A percentile compares a stretch with the other conserved stretches of the same genome.
Conservation (phyloP, 2,329 filamentous ascomycete genomes). For the Colletotrichum sp. region DNA sequence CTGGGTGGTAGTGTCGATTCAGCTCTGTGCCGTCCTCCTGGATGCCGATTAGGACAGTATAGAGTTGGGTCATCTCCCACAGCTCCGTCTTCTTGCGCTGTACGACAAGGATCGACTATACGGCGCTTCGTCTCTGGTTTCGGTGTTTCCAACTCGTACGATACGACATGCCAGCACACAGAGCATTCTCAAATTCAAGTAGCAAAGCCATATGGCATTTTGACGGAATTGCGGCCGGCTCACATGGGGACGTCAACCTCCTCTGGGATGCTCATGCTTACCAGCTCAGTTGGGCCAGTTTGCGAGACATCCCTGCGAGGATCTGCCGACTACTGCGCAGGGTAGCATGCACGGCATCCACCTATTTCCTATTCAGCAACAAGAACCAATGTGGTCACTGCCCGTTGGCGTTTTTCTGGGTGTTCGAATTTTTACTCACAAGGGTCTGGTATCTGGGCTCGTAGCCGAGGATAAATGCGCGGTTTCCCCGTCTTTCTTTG, state of each 20-base stretch:
- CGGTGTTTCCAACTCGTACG: not conserved
- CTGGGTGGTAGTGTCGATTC: not conserved
- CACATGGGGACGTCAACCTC: not conserved
- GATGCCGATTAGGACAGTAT: not conserved
- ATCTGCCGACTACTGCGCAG: not conserved
- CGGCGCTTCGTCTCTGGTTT: not conserved
- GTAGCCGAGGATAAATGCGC: not conserved
- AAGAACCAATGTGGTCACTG: not conserved
- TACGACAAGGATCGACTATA: not conserved
- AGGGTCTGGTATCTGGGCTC: not conserved
- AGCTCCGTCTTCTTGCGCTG: not conserved
- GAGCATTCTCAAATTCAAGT: not conserved
- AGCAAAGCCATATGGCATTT: not conserved
- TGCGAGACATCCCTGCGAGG: not conserved
- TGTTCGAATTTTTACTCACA: not conserved
- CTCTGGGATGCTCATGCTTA: not conserved
- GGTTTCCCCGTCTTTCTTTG: not conserved
- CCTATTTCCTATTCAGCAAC: not conserved
- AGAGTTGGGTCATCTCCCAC: not conserved
- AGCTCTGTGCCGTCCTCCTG: not conserved
- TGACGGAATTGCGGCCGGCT: conserved; percentile 14
- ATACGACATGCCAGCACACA: not conserved
- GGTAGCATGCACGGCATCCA: not conserved
- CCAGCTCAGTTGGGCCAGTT: not conserved
- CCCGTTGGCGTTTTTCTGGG: not conserved